Evolutionary conservation across 140 eudicot genomes (phyloP).

Genomic region (Stevia rebaudiana): DNA sequence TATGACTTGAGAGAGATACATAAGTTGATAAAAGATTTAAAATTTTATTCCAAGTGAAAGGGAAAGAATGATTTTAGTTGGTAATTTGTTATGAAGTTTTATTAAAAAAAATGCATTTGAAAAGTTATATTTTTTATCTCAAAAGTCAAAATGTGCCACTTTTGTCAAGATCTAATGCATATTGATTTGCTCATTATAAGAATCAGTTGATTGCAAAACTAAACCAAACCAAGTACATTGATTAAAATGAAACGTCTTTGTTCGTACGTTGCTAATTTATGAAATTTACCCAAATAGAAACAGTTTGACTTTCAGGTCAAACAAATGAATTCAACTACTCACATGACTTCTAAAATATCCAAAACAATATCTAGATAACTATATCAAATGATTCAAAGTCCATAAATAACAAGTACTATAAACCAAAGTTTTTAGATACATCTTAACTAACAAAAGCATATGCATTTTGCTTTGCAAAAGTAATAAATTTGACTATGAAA

Average conservation of each 20-base stretch:
- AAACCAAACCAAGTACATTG: too few relatives aligned
- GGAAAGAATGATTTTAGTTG: not conserved
- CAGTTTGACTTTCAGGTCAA: conserved; percentile 3
- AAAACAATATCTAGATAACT: not conserved
- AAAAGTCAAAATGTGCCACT: conserved; percentile 6
- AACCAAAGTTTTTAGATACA: not conserved
- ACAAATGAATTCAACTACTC: not conserved
- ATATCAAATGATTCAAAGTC: conserved; percentile 1
- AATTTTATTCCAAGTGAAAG: not conserved
- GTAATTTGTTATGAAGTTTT: not conserved
- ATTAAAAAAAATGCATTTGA: not conserved
- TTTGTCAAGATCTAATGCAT: not conserved
- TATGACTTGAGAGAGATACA: not conserved
- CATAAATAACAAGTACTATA: not conserved
- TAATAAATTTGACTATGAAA: not conserved
- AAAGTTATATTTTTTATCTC: not conserved
- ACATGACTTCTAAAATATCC: not conserved
- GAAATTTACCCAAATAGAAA: too few relatives aligned
- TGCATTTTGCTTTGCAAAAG: not conserved
- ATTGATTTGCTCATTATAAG: not conserved
- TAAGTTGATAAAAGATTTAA: not conserved
- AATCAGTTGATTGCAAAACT: too few relatives aligned
- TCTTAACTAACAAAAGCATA: not conserved
- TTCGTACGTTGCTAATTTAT: too few relatives aligned
- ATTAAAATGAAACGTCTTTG: too few relatives aligned